Conservation (phyloP, 257 asterid genomes). For the Jasminum sambac region DNA sequence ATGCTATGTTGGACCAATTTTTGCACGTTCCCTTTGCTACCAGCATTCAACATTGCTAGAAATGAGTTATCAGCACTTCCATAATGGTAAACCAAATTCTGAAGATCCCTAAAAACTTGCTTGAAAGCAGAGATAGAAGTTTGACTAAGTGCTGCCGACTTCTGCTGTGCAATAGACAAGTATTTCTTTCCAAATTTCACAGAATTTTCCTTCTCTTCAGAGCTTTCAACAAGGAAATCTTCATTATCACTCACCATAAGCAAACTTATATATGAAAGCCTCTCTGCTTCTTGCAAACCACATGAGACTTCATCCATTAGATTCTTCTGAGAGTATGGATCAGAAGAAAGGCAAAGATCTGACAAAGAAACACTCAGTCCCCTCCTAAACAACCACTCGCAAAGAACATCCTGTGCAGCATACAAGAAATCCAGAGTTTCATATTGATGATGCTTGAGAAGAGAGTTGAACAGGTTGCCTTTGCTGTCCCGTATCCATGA, state of each 20-base stretch:
- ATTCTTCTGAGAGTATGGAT: slow-evolving; percentile 50
- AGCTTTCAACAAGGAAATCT: slow-evolving; percentile 51
- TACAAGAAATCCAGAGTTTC: slow-evolving; percentile 51
- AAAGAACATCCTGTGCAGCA: slow-evolving; percentile 70
- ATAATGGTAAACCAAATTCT: slow-evolving; percentile 64
- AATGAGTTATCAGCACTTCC: slow-evolving; percentile 56
- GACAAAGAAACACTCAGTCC: slow-evolving; percentile 86
- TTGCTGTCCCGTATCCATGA: slow-evolving; percentile 70
- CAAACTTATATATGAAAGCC: slow-evolving; percentile 47
- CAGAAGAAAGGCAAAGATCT: slow-evolving; percentile 76
- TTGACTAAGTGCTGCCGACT: slow-evolving; percentile 57
- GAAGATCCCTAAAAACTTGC: slow-evolving; percentile 64
- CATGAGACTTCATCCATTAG: slow-evolving; percentile 62
- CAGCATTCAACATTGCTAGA: slow-evolving; percentile 84
- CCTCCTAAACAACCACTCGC: slow-evolving; percentile 82
- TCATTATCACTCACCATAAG: slow-evolving; percentile 56
- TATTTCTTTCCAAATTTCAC: slow-evolving; percentile 36
- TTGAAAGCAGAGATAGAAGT: slow-evolving; percentile 72
- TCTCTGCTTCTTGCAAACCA: slow-evolving; percentile 83
- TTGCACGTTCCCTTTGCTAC: slow-evolving; percentile 90
- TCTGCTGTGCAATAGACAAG: slow-evolving; percentile 47
- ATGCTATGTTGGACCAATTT: slow-evolving; percentile 88
- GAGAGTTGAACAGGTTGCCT: slow-evolving; percentile 59
- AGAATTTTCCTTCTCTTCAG: slow-evolving; percentile 41
- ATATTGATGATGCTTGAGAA: slow-evolving; percentile 46